Evolutionary conservation across 208 protist genomes (phyloP).

Genomic region (Herpetomonas samuelpessoai): DNA sequence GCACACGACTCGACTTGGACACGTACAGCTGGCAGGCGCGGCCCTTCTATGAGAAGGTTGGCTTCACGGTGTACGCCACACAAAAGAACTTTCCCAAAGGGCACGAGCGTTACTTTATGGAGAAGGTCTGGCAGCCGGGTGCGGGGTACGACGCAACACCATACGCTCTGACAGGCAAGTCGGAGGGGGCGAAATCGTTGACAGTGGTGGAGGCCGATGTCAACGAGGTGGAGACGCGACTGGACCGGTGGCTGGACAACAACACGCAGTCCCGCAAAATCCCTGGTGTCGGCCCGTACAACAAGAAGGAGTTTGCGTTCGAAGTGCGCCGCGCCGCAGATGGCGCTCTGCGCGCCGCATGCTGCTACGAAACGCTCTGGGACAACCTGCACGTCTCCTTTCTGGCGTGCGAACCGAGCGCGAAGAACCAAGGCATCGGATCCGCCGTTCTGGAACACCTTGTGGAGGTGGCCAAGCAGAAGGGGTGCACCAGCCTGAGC

Average conservation of each 20-base stretch:
- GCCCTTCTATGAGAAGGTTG: constrained; percentile 38
- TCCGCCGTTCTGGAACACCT: not conserved
- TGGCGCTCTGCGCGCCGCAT: constrained; percentile 11
- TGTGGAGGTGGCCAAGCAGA: not conserved
- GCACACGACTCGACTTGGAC: constrained; percentile 29
- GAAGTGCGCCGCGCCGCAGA: constrained; percentile 5
- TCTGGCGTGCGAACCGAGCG: not conserved
- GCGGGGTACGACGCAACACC: no score
- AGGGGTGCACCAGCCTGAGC: not conserved
- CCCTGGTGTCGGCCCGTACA: constrained; percentile 9
- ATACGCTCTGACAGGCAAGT: no score
- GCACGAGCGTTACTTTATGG: constrained; percentile 33
- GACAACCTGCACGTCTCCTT: constrained; percentile 7
- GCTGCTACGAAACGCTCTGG: constrained; percentile 25
- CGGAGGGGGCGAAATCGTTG: constrained; percentile 4
- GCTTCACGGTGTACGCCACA: constrained; percentile 27
- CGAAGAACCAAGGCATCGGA: not conserved
- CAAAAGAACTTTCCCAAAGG: constrained; percentile 25
- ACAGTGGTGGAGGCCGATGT: constrained; percentile 5
- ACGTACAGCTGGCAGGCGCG: constrained; percentile 51
- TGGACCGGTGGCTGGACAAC: constrained; percentile 20
- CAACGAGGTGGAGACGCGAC: constrained; percentile 6
- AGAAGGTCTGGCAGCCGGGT: constrained; percentile 18
- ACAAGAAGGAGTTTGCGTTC: constrained; percentile 18
- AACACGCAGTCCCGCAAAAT: constrained; percentile 14